Evolutionary conservation across 805 yeast species (phyloP), one percentile per base, ranked within the genome.

Genomic region (Pichia phayaonensis): DNA sequence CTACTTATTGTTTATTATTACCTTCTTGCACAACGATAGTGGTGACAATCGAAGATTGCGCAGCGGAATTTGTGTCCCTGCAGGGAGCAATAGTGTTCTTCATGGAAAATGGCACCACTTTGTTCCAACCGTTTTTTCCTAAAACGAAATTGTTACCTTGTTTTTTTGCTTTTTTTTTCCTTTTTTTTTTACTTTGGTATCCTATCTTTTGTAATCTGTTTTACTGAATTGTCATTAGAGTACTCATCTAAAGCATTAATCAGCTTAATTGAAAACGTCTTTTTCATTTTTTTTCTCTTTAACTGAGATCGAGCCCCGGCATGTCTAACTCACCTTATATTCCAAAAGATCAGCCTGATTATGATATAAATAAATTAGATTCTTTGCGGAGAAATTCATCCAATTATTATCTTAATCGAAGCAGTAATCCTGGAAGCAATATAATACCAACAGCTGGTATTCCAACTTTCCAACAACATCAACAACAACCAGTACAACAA

Each of bases 401-500:
- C 20, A 34, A n/a, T n/a, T n/a, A 34, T n/a, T 34, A 34, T n/a
- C 16, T 16, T n/a, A 34, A 34, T 7, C 38, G n/a, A n/a, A 34
- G 10, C n/a, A 11, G 38, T 34, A n/a, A n/a, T 11, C 4, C 20
- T 6, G 8, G 38, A 7, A n/a, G n/a, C 20, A n/a, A 8, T 34
- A 16, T 7, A 6, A 7, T 34, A 6, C 2, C n/a, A 3, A 13
- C 36, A 13, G 12, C 4, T 31, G 16, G 7, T 31, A 31, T 31
- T 31, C n/a, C 38, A 34, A n/a, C 18, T 34, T 34, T 16, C 8
- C 8, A 34, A 22, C 24, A 29, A 15, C 38, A n/a, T n/a, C n/a
- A 31, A 41, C 38, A 34, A 45, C 38, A 36, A n/a, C 51, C 41
- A 38, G 45, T 20, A 23, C 47, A 27, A 47, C 44, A 51, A 40